Percentiles rank a stretch among this genome's conserved stretches.
phyloP scores from a whole-genome alignment of 371 early-diverging fungal species.

The Umbelopsis sp. region DNA sequence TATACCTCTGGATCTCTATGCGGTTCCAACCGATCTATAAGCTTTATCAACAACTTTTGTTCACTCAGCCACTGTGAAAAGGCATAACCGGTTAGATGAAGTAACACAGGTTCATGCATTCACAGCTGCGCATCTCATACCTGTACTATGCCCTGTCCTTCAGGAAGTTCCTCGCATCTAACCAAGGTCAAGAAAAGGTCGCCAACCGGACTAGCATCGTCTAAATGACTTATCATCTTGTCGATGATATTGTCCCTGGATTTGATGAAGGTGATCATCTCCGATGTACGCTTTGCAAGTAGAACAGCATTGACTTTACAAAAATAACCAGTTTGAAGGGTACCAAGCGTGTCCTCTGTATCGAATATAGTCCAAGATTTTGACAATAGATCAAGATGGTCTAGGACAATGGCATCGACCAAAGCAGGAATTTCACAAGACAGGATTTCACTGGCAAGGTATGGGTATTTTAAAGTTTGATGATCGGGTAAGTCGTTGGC shows the following conservation, averaged over 20 bases:
- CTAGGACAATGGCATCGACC: constrained; percentile 69
- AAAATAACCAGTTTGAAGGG: constrained; percentile 85
- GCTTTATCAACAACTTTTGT: constrained; percentile 70
- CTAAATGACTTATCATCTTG: constrained; percentile 76
- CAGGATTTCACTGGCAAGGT: constrained; percentile 83
- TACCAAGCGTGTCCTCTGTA: constrained; percentile 57
- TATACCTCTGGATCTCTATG: constrained; percentile 66
- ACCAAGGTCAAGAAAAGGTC: constrained; percentile 89
- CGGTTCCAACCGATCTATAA: constrained; percentile 83
- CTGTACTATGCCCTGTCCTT: constrained; percentile 78
- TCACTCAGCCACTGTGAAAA: constrained; percentile 76
- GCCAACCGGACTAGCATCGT: constrained; percentile 64
- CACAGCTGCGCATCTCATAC: constrained; percentile 36
- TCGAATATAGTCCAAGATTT: constrained; percentile 83
- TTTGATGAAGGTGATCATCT: constrained; percentile 68
- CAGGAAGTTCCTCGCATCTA: constrained; percentile 85
- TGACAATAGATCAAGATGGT: constrained; percentile 68
- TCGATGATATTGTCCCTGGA: constrained; percentile 57
- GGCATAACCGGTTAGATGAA: not conserved
- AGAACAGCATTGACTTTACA: constrained; percentile 83
- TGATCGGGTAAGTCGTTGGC: constrained; percentile 68
- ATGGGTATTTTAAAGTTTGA: constrained; percentile 81
- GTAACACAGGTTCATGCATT: not conserved
- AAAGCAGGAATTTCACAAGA: constrained; percentile 85
- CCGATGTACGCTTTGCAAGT: constrained; percentile 79